A percentile compares a stretch with the other conserved stretches of the same genome.
phyloP scores from a whole-genome alignment of 306 rosid genomes.

The Glycyrrhiza uralensis region DNA sequence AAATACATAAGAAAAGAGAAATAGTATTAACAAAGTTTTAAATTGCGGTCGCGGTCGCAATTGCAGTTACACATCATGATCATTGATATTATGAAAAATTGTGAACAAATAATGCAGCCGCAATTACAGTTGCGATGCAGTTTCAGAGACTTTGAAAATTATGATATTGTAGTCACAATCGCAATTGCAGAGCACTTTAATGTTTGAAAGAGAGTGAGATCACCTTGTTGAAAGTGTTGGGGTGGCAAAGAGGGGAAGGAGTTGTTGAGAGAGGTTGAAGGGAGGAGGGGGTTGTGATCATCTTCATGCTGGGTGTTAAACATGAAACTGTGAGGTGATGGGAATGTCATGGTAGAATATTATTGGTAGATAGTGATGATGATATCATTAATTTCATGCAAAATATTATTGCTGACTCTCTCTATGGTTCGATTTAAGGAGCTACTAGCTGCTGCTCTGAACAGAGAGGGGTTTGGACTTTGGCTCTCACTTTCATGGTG shows the following conservation, averaged over 20 bases:
- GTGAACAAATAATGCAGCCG: too few species aligned
- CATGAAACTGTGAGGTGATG: slow-evolving; percentile 59
- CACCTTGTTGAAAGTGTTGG: slow-evolving; percentile 52
- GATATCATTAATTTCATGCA: slow-evolving; percentile 31
- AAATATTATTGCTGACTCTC: too few species aligned
- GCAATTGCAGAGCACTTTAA: too few species aligned
- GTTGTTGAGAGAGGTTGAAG: slow-evolving; percentile 41
- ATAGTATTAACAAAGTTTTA: not conserved
- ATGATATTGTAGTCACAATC: too few species aligned
- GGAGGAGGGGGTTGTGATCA: slow-evolving; percentile 31
- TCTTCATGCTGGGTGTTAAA: slow-evolving; percentile 56
- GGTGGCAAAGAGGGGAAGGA: slow-evolving; percentile 43
- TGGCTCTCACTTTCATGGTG: slow-evolving; percentile 85
- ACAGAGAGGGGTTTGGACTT: too few species aligned
- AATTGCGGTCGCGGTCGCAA: too few species aligned
- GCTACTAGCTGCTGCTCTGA: too few species aligned
- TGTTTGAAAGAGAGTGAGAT: not conserved
- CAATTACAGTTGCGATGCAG: too few species aligned
- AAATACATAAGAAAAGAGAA: not conserved
- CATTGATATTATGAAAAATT: too few species aligned
- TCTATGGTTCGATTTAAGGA: not conserved
- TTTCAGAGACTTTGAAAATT: too few species aligned
- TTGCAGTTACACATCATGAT: too few species aligned
- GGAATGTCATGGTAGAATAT: slow-evolving; percentile 55
- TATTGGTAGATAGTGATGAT: too few species aligned